phyloP scores from a whole-genome alignment of 768 basidiomycete genomes.

The Suillus fuscotomentosus region DNA sequence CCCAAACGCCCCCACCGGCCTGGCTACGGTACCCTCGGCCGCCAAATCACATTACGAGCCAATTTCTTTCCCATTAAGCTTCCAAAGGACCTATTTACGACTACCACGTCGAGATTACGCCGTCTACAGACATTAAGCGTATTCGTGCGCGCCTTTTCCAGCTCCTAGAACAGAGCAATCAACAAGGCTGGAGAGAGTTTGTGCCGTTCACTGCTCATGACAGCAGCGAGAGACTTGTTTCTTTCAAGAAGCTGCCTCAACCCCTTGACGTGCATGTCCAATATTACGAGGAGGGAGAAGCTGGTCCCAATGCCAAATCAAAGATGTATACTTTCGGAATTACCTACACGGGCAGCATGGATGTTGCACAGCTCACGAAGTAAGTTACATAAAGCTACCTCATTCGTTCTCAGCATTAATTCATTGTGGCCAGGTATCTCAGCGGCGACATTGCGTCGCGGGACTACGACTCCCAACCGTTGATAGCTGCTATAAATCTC shows the following conservation, averaged over 20 bases:
- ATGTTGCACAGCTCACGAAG: constrained; percentile 29
- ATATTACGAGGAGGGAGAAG: constrained; percentile 42
- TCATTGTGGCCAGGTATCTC: constrained; percentile 33
- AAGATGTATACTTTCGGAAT: constrained; percentile 41
- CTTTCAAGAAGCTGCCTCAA: constrained; percentile 36
- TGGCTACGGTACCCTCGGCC: constrained; percentile 43
- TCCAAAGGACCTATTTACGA: constrained; percentile 41
- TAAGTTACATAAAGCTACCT: constrained; percentile 20
- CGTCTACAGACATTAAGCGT: constrained; percentile 33
- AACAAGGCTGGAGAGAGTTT: constrained; percentile 37
- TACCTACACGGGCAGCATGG: constrained; percentile 28
- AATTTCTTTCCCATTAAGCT: constrained; percentile 51
- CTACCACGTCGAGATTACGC: constrained; percentile 40
- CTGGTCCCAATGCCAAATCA: constrained; percentile 24
- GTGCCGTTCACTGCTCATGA: constrained; percentile 40
- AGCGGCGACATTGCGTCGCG: constrained; percentile 35
- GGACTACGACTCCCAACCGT: constrained; percentile 40
- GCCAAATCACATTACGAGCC: constrained; percentile 39
- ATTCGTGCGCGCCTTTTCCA: constrained; percentile 41
- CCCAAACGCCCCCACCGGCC: constrained; percentile 45
- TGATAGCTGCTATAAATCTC: constrained; percentile 47
- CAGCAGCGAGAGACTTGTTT: constrained; percentile 39
- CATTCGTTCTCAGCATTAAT: neutral
- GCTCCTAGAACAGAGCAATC: constrained; percentile 38
- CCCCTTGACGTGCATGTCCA: constrained; percentile 32